Percentiles rank a stretch among this genome's conserved stretches.
phyloP scores from a whole-genome alignment of 257 asterid species.

The Ophiorrhiza pumila region DNA sequence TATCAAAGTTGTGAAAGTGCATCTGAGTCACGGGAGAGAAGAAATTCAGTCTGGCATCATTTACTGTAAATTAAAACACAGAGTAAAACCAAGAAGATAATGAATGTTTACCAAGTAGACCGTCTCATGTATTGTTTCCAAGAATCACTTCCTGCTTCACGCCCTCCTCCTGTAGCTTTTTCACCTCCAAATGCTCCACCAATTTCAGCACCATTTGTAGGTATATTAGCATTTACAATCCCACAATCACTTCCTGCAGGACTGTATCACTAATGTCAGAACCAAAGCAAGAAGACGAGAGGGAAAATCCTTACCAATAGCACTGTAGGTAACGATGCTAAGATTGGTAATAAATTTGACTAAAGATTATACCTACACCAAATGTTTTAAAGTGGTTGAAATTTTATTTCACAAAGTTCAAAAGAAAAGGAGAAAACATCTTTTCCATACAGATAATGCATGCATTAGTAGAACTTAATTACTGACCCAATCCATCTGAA shows the following conservation, averaged over 20 bases:
- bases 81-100: background rate
- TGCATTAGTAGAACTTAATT: slow-evolving; percentile 1
- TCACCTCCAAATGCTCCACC: slow-evolving; percentile 99
- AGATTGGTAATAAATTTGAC: background rate
- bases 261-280: slow-evolving; percentile 33
- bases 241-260: slow-evolving; percentile 98
- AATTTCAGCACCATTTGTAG: slow-evolving; percentile 97
- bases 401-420: background rate
- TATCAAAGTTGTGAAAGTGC: background rate
- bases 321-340: background rate
- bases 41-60: background rate
- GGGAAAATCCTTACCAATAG: background rate
- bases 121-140: slow-evolving; percentile 99
- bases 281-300: slow-evolving; percentile 10
- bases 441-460: background rate
- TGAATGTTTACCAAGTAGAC: slow-evolving; percentile 78
- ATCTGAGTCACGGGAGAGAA: background rate
- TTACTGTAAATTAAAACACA: background rate
- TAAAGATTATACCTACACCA: too few species aligned
- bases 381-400: background rate
- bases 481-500: slow-evolving; percentile 98
- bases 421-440: too few species aligned
- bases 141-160: slow-evolving; percentile 99
- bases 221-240: slow-evolving; percentile 90
- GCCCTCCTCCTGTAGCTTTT: slow-evolving; percentile 97